These are phyloP conservation scores for Dactylellina cionopaga DNA, from an alignment of 2,329 filamentous ascomycete genomes.

Conservation along the genomic window DNA sequence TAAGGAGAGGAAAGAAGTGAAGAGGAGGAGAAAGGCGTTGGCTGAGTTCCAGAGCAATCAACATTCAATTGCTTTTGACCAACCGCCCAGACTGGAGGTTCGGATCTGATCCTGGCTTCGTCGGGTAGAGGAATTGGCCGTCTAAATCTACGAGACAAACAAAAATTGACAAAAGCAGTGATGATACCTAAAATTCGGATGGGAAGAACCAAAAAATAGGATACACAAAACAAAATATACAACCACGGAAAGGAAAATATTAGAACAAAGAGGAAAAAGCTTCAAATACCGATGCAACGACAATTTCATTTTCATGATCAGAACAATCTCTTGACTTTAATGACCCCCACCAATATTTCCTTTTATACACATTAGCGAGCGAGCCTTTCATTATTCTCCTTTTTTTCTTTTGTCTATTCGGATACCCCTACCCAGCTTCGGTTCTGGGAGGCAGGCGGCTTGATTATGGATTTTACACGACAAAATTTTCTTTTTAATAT, in stretches of 20 bases:
- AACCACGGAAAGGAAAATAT: too few species aligned
- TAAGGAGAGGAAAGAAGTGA: slow-evolving; percentile 35
- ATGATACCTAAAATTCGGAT: too few species aligned
- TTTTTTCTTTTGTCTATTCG: slow-evolving; percentile 1
- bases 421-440: slow-evolving; percentile 9
- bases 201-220: too few species aligned
- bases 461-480: not conserved
- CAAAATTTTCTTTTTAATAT: not conserved
- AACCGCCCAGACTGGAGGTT: not conserved
- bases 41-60: slow-evolving; percentile 9
- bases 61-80: not conserved
- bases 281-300: too few species aligned
- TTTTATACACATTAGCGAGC: slow-evolving; percentile 3
- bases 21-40: slow-evolving; percentile 27
- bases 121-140: too few species aligned
- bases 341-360: not conserved
- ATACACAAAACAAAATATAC: too few species aligned
- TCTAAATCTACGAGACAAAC: too few species aligned
- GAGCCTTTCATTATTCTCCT: not conserved
- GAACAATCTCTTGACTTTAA: too few species aligned
- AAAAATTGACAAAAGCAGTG: too few species aligned
- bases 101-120: too few species aligned
- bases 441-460: slow-evolving; percentile 6
- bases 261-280: too few species aligned
- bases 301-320: not conserved